Evolutionary conservation across 1,284 basidiomycete genomes (phyloP).

Genomic region (Paramarasmius palmivorus): DNA sequence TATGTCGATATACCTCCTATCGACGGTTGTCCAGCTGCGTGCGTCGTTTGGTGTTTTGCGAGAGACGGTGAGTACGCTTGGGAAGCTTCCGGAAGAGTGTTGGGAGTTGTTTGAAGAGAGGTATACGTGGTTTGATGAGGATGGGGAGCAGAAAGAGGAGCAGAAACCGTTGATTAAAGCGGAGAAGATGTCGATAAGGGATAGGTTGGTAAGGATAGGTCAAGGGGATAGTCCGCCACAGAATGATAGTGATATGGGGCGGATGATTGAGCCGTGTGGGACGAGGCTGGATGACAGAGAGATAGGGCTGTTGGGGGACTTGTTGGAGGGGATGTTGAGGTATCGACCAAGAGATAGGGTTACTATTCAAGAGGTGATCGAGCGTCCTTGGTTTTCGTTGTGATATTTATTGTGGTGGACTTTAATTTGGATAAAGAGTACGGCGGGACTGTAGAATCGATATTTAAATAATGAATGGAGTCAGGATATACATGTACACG

Average conservation of each 20-base stretch:
- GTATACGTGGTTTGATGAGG: conserved; percentile 31
- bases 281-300: conserved; percentile 29
- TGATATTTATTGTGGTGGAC: no score
- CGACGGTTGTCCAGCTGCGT: conserved; percentile 75
- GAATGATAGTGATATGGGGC: conserved; percentile 20
- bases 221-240: no score
- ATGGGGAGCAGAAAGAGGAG: no score
- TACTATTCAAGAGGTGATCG: conserved; percentile 30
- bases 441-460: no score
- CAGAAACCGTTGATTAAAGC: no score
- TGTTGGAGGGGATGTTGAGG: conserved; percentile 37
- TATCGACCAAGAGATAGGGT: conserved; percentile 41
- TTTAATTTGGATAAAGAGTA: no score
- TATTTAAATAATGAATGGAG: no score
- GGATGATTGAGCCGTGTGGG: no score
- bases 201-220: conserved; percentile 32
- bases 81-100: conserved; percentile 36
- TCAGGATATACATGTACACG: no score
- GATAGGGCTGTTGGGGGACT: conserved; percentile 33
- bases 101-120: conserved; percentile 30
- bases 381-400: conserved; percentile 43
- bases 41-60: no score
- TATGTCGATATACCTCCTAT: conserved; percentile 81
- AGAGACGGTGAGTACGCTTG: conserved; percentile 32
- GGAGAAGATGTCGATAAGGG: conserved; percentile 26